Evolutionary conservation across 2,329 filamentous ascomycete genomes (phyloP).

Genomic region (Trichoderma koningiopsis): DNA sequence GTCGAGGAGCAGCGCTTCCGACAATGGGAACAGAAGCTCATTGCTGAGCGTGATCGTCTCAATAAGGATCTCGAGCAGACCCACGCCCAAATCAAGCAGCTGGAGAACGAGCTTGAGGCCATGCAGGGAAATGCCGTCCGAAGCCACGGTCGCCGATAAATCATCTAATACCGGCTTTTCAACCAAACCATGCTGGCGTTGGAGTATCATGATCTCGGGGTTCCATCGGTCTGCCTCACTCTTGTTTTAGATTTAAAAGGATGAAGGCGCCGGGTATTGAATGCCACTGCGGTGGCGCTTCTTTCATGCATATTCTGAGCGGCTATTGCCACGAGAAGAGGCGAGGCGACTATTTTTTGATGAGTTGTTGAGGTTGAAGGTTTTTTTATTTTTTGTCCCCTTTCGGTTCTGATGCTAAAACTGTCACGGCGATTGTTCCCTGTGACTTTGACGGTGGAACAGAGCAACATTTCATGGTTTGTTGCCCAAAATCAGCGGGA

Average conservation of each 20-base stretch:
- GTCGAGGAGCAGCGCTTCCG: constrained; percentile 99
- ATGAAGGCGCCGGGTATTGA: constrained; percentile 39
- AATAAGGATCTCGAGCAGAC: constrained; percentile 99
- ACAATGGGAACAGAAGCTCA: constrained; percentile 99
- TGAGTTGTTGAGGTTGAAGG: constrained; percentile 11
- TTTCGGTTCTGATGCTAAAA: constrained; percentile 33
- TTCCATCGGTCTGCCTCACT: constrained; percentile 29
- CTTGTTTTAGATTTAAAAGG: constrained; percentile 41
- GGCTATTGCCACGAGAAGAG: constrained; percentile 25
- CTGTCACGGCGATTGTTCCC: constrained; percentile 34
- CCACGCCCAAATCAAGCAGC: constrained; percentile 88
- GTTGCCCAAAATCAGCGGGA: constrained; percentile 27
- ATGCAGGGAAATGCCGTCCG: constrained; percentile 90
- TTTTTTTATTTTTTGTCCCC: not conserved
- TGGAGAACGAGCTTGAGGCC: constrained; percentile 88
- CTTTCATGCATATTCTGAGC: constrained; percentile 38
- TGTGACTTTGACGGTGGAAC: constrained; percentile 32
- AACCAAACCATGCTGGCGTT: constrained; percentile 34
- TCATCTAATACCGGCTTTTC: constrained; percentile 6
- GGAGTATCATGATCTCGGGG: constrained; percentile 33
- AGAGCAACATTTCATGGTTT: constrained; percentile 28
- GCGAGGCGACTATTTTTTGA: constrained; percentile 11
- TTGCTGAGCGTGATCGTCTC: constrained; percentile 94
- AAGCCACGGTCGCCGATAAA: constrained; percentile 88
- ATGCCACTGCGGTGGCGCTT: constrained; percentile 35